phyloP scores from a whole-genome alignment of 768 basidiomycete species.

The Epithele typhae region DNA sequence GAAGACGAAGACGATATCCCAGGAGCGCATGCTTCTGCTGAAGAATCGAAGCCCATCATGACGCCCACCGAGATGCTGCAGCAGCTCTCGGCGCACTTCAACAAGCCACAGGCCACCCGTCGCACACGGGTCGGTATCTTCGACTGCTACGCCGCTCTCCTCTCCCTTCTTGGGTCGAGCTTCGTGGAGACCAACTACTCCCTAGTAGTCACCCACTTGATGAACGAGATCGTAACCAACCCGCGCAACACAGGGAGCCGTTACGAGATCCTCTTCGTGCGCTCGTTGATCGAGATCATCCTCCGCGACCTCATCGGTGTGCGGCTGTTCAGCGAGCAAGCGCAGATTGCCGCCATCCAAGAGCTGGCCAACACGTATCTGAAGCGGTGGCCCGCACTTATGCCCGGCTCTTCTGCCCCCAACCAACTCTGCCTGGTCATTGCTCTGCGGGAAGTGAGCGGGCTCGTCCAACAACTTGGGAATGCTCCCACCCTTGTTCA shows the following conservation, averaged over 20 bases:
- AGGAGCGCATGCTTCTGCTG: conserved; percentile 37
- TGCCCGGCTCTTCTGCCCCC: conserved; percentile 80
- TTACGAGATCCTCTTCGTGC: conserved; percentile 70
- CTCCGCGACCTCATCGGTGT: conserved; percentile 85
- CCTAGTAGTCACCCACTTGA: conserved; percentile 72
- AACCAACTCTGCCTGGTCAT: conserved; percentile 64
- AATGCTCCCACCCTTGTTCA: conserved; percentile 90
- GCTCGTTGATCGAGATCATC: conserved; percentile 71
- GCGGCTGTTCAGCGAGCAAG: conserved; percentile 88
- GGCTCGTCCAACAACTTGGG: conserved; percentile 82
- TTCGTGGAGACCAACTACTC: conserved; percentile 86
- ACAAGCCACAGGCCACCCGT: conserved; percentile 62
- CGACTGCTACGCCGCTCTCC: conserved; percentile 79
- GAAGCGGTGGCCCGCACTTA: conserved; percentile 89
- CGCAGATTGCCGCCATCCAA: conserved; percentile 86
- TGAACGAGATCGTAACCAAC: conserved; percentile 69
- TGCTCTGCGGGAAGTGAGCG: conserved; percentile 79
- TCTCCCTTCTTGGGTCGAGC: conserved; percentile 65
- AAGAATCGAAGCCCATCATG: conserved; percentile 63
- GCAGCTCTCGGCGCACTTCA: conserved; percentile 78
- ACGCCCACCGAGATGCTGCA: conserved; percentile 75
- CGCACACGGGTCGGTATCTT: conserved; percentile 81
- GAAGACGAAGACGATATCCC: conserved; percentile 48
- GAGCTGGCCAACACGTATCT: conserved; percentile 80
- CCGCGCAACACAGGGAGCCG: conserved; percentile 50